Evolutionary conservation across 768 basidiomycete species (phyloP).

Genomic region (Multifurca ochricompacta): DNA sequence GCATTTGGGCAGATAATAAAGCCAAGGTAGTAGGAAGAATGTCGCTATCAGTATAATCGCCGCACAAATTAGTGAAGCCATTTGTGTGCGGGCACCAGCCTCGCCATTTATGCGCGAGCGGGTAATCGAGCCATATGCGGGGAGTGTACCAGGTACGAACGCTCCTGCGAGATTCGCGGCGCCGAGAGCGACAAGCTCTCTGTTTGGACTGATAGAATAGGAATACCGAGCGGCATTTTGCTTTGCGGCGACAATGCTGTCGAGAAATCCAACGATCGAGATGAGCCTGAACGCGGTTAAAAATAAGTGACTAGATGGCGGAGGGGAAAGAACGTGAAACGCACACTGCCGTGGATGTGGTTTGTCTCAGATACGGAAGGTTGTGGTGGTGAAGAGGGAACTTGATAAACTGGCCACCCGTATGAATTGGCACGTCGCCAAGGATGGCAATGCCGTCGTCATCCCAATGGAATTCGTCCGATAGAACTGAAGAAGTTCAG

Average conservation of each 20-base stretch:
- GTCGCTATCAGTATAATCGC: constrained; percentile 71
- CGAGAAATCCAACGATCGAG: constrained; percentile 83
- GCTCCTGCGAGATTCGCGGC: constrained; percentile 72
- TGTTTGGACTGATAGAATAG: constrained; percentile 86
- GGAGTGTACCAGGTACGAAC: constrained; percentile 82
- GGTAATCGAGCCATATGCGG: constrained; percentile 90
- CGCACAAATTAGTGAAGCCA: constrained; percentile 77
- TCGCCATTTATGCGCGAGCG: constrained; percentile 87
- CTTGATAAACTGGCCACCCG: constrained; percentile 55
- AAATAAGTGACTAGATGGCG: background rate
- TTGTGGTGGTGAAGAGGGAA: constrained; percentile 61
- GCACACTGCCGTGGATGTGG: constrained; percentile 80
- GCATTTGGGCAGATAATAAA: constrained; percentile 85
- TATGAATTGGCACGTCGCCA: constrained; percentile 63
- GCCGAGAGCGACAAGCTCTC: constrained; percentile 91
- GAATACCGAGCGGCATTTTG: constrained; percentile 82
- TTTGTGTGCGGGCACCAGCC: constrained; percentile 82
- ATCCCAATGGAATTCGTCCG: constrained; percentile 65
- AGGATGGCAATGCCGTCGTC: constrained; percentile 74
- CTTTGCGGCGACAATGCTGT: constrained; percentile 93
- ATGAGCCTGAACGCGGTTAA: constrained; percentile 46
- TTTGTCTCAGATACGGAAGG: constrained; percentile 60
- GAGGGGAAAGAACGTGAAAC: constrained; percentile 12
- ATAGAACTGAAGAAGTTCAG: constrained; percentile 45
- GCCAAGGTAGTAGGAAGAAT: constrained; percentile 80